A percentile compares a stretch with the other conserved stretches of the same genome.
phyloP scores from a whole-genome alignment of 352 stramenopile species.

The Globisporangium abappressorium region DNA sequence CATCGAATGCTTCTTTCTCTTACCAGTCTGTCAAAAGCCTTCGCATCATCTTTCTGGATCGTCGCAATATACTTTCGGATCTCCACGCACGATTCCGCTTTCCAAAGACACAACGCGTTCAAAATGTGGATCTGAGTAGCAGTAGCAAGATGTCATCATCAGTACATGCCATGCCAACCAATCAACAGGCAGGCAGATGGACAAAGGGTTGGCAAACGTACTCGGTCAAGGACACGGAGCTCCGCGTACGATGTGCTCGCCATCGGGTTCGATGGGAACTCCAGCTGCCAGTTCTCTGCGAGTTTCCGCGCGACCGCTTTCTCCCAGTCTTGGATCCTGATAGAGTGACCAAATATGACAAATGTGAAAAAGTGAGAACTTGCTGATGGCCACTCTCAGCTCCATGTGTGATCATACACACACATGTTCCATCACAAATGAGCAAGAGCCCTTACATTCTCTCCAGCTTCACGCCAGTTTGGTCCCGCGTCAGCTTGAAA shows the following conservation, averaged over 20 bases:
- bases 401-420: not conserved
- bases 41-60: constrained; percentile 58
- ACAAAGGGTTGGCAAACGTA: constrained; percentile 21
- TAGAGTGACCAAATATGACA: not conserved
- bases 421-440: not conserved
- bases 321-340: constrained; percentile 84
- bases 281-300: constrained; percentile 69
- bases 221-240: constrained; percentile 53
- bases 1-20: not conserved
- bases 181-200: not conserved
- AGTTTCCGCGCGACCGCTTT: constrained; percentile 69
- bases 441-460: constrained; percentile 49
- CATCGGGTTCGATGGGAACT: constrained; percentile 70
- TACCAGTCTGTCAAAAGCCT: constrained; percentile 64
- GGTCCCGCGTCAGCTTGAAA: constrained; percentile 76
- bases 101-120: constrained; percentile 81
- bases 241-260: constrained; percentile 47
- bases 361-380: not conserved
- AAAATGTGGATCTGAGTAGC: constrained; percentile 61
- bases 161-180: not conserved
- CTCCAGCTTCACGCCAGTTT: constrained; percentile 71
- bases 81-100: constrained; percentile 70
- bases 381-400: not conserved
- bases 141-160: not conserved
- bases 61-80: constrained; percentile 71